Base-by-base conservation (phyloP, 768 basidiomycete species). In the Termitomyces sp. region DNA sequence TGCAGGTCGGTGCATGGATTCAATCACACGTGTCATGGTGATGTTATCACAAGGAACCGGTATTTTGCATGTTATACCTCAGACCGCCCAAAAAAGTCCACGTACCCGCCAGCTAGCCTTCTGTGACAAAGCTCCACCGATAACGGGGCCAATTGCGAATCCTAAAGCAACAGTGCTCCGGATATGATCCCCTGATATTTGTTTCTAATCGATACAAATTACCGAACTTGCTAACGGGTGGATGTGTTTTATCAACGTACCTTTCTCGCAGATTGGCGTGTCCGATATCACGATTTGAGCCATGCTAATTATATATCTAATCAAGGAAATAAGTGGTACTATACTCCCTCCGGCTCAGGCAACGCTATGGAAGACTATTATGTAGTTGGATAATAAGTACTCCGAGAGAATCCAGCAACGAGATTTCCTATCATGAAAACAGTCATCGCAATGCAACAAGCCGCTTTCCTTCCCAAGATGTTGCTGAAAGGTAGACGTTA, bases 111-210 rank as follows among this genome's bases (percentile, higher is more conserved):
- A n/a, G n/a, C n/a, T n/a, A n/a, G n/a, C n/a, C n/a, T n/a, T n/a
- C n/a, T n/a, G n/a, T n/a, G n/a, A n/a, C n/a, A n/a, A n/a, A n/a
- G n/a, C n/a, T n/a, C n/a, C n/a, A n/a, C n/a, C n/a, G n/a, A n/a
- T n/a, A n/a, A n/a, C n/a, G n/a, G n/a, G n/a, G n/a, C n/a, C n/a
- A 30, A 38, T 38, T 18, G 82, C 79, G 63, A 84, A 88, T 4
- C 86, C 84, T 12, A 86, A 69, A 1, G 84, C 83, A 20, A 77
- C 69, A 8, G 77, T 70, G 5, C 77, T 82, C 3, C 84, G 82
- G 22, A 87, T n/a, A n/a, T 84, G 36, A 90, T 86, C 1, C 89
- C 89, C 63, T 88, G 86, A 64, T 89, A 91, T 71, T 90, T 90
- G 26, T 88, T 88, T 61, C 84, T 85, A 60, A 49, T 7, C n/a